Evolutionary conservation across 805 yeast species (phyloP), one percentile per base, ranked within the genome.

Genomic region (Saccharomycopsis fibuligera): DNA sequence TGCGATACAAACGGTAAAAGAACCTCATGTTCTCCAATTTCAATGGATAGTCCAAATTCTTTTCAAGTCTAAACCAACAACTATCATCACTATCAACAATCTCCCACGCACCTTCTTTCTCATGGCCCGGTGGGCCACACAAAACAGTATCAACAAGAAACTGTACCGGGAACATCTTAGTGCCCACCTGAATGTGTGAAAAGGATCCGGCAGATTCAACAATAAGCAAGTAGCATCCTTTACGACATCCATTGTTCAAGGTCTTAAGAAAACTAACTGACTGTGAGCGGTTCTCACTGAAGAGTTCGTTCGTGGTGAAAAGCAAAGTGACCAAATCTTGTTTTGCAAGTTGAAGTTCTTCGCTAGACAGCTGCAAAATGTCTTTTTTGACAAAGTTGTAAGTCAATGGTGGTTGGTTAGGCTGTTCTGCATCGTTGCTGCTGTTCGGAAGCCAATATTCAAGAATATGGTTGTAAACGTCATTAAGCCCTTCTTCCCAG

Each of bases 171-270:
- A 88, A 88, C 55, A 69, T 75, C 61, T 83, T 87, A 27, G 77
- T 63, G 3, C 96, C 96, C 38, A 88, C 74, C 2, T 78, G 73
- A 35, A 88, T 84, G 57, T 86, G 82, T 1, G 95, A 86, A 63
- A 81, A 88, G 8, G 95, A 84, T 0, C 96, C 96, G 0, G 96
- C 96, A 65, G 93, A 83, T 59, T 88, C 96, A 1, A 86, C 77
- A 22, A 88, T 78, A 40, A 89, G 68, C 31, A 88, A 63, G 25
- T 75, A 62, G 14, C 86, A 65, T 0, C 90, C 93, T 1, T 62
- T 48, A 31, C 64, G 60, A 62, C 95, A 86, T 5, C 60, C 37
- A 4, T 59, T 54, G 47, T 76, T 73, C 50, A 88, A 62, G 9
- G 65, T 60, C 51, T 80, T 79, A 46, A 88, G 67, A 44, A 84